These are phyloP conservation scores for Trametes coccinea DNA, from an alignment of 768 basidiomycete genomes.

Conservation along the genomic window DNA sequence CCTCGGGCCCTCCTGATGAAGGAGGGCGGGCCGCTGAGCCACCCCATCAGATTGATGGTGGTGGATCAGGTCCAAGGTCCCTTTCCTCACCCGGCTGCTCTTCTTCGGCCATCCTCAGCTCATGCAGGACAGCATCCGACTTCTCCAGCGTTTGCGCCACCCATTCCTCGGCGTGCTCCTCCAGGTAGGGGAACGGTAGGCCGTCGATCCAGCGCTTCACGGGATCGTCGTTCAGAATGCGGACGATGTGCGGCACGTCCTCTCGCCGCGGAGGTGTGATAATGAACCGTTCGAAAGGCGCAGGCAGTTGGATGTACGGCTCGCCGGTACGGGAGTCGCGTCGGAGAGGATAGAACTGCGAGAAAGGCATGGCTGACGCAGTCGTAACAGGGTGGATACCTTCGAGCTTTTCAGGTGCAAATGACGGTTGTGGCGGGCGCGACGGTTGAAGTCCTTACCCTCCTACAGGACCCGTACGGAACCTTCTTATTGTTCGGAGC, in stretches of 20 bases:
- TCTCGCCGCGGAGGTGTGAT: constrained; percentile 57
- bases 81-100: constrained; percentile 13
- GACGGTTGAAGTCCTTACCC: neutral
- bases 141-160: constrained; percentile 32
- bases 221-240: constrained; percentile 49
- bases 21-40: no score
- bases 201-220: constrained; percentile 47
- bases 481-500: constrained; percentile 11
- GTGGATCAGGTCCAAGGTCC: no score
- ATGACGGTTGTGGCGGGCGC: neutral
- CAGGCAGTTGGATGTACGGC: constrained; percentile 53
- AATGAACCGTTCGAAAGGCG: constrained; percentile 53
- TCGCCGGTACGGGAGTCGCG: constrained; percentile 38
- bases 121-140: constrained; percentile 36
- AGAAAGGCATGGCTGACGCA: constrained; percentile 17
- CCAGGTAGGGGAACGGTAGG: constrained; percentile 55
- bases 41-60: no score
- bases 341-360: constrained; percentile 39
- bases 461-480: neutral
- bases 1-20: no score
- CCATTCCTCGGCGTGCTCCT: constrained; percentile 43
- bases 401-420: neutral
- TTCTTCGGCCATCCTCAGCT: constrained; percentile 29
- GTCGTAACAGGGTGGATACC: neutral
- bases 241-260: constrained; percentile 40